A percentile compares a stretch with the other conserved stretches of the same genome.
phyloP scores from a whole-genome alignment of 495 filamentous ascomycete species.

The Penicillium nucicola region DNA sequence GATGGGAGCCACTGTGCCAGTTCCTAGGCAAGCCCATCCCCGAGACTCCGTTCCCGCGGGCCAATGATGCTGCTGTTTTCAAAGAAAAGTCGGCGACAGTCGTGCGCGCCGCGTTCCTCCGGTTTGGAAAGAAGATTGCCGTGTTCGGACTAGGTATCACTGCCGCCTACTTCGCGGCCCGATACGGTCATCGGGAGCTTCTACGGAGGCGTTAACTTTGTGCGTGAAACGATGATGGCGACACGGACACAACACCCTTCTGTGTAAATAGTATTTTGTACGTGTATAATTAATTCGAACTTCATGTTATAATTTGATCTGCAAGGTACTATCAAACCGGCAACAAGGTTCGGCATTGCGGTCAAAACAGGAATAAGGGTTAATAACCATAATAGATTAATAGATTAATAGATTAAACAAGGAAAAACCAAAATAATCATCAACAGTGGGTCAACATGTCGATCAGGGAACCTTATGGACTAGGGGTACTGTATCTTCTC shows the following conservation, averaged over 20 bases:
- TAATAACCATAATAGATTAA: too few relatives aligned
- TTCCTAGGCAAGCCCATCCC: constrained; percentile 29
- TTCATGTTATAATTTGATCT: too few relatives aligned
- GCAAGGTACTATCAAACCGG: too few relatives aligned
- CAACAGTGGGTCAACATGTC: too few relatives aligned
- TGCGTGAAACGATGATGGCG: too few relatives aligned
- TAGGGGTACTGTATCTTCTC: too few relatives aligned
- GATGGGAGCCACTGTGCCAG: constrained; percentile 40
- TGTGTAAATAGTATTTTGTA: background rate
- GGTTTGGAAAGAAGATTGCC: background rate
- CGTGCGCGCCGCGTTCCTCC: background rate
- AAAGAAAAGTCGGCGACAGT: constrained; percentile 1
- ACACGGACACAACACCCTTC: background rate
- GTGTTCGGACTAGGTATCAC: background rate
- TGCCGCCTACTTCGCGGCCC: background rate
- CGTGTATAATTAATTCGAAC: background rate
- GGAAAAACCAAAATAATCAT: too few relatives aligned
- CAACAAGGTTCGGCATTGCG: too few relatives aligned
- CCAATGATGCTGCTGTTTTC: constrained; percentile 2
- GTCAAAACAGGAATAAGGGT: too few relatives aligned
- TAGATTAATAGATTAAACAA: too few relatives aligned
- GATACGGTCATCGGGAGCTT: background rate
- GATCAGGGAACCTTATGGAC: too few relatives aligned
- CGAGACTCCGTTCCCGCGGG: constrained; percentile 9
- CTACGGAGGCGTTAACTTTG: background rate